Conservation (phyloP, 2,329 filamentous ascomycete species). For the Colletotrichum chrysophilum region DNA sequence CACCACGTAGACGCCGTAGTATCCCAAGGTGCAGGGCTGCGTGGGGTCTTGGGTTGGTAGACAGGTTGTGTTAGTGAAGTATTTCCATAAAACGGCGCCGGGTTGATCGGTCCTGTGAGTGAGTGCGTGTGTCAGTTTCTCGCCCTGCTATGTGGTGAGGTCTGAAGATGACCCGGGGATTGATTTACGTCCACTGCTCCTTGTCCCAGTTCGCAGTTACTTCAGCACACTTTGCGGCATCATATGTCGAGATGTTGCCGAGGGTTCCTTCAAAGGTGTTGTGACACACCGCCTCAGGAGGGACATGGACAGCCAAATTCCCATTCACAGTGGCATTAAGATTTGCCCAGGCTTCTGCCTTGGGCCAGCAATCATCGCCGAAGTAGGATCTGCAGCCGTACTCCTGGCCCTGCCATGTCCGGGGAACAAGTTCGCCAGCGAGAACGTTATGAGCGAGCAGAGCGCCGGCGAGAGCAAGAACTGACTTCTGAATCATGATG, state of each 20-base stretch:
- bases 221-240: slow-evolving; percentile 37
- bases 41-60: slow-evolving; percentile 35
- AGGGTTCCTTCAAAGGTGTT: slow-evolving; percentile 18
- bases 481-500: neutral
- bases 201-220: slow-evolving; percentile 34
- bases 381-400: slow-evolving; percentile 50
- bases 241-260: slow-evolving; percentile 34
- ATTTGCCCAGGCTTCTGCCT: slow-evolving; percentile 40
- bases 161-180: too few relatives aligned
- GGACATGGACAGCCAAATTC: slow-evolving; percentile 52
- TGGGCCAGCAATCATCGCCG: slow-evolving; percentile 56
- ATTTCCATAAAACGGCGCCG: slow-evolving; percentile 41
- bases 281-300: slow-evolving; percentile 52
- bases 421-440: neutral
- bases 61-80: slow-evolving; percentile 47
- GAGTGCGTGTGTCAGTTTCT: neutral
- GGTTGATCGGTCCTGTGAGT: slow-evolving; percentile 30
- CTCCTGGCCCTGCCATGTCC: neutral
- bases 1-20: slow-evolving; percentile 40
- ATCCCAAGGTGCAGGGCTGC: slow-evolving; percentile 40
- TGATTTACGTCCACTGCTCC: slow-evolving; percentile 42
- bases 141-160: neutral
- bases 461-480: neutral
- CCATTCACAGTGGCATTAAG: slow-evolving; percentile 56
- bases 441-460: neutral